Evolutionary conservation across 2,329 filamentous ascomycete species (phyloP).

Genomic region (Ophiostoma sp.): DNA sequence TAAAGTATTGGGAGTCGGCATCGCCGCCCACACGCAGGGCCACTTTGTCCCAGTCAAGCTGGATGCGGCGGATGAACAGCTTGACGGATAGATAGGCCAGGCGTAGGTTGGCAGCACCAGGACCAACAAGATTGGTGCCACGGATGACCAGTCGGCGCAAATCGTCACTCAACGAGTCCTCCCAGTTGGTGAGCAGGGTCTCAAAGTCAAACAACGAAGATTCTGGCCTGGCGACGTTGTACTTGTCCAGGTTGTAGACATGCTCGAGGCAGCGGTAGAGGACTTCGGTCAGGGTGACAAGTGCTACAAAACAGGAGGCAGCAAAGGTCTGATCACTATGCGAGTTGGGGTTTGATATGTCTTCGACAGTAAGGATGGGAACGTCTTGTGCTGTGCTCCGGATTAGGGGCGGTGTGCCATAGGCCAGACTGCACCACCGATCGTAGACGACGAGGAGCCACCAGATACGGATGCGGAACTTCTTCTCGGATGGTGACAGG

Average conservation of each 20-base stretch:
- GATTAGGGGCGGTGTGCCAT: not conserved
- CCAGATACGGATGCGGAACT: not conserved
- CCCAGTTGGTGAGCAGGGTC: not conserved
- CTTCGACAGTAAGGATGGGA: not conserved
- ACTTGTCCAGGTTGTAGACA: not conserved
- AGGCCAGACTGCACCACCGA: not conserved
- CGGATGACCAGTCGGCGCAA: not conserved
- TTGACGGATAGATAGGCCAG: not conserved
- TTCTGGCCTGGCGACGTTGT: not conserved
- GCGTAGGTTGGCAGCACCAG: not conserved
- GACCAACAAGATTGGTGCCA: not conserved
- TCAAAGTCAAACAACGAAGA: not conserved
- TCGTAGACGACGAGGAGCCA: not conserved
- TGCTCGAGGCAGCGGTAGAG: not conserved
- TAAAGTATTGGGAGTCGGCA: not conserved
- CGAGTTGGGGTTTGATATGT: not conserved
- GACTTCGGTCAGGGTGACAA: not conserved
- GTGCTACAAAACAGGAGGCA: not conserved
- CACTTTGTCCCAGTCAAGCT: not conserved
- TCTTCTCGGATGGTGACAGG: not conserved
- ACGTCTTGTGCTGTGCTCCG: not conserved
- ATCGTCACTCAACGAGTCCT: not conserved
- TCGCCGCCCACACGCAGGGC: not conserved
- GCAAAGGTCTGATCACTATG: not conserved
- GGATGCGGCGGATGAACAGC: not conserved